Percentiles rank a stretch among this genome's conserved stretches.
Evolutionary conservation across 208 protist genomes (phyloP).

Genomic region (Trypanosoma melophagium): DNA sequence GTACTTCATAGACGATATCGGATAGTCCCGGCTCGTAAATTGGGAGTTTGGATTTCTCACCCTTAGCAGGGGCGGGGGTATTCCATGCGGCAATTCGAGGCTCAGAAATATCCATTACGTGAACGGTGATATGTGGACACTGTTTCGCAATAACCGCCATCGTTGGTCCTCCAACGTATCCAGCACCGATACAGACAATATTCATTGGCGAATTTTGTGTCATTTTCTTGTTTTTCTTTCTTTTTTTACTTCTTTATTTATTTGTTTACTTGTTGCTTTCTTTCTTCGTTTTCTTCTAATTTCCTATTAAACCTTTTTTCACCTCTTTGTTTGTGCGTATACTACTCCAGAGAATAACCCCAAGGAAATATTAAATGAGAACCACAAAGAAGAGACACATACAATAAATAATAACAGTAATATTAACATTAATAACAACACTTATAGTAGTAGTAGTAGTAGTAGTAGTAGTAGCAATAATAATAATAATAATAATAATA

Average conservation of each 20-base stretch:
- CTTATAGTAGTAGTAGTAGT: no score
- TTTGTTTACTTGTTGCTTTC: constrained; percentile 2
- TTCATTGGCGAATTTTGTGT: constrained; percentile 20
- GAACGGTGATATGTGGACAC: constrained; percentile 90
- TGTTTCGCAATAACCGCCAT: constrained; percentile 96
- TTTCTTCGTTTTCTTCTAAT: constrained; percentile 11
- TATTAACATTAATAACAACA: no score
- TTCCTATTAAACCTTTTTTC: no score
- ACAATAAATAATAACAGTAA: no score
- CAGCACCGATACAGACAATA: constrained; percentile 87
- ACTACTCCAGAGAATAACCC: no score
- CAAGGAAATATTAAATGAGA: no score
- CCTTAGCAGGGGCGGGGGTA: constrained; percentile 31
- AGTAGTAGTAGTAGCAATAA: no score
- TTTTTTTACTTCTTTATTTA: neutral
- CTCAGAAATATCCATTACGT: constrained; percentile 92
- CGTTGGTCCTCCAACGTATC: constrained; percentile 97
- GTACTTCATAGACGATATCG: constrained; percentile 71
- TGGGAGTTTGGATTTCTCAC: constrained; percentile 53
- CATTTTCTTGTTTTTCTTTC: neutral
- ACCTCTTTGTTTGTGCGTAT: no score
- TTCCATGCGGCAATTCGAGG: constrained; percentile 95
- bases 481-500: no score
- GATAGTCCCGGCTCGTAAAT: constrained; percentile 96
- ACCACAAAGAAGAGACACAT: no score